A percentile compares a stretch with the other conserved stretches of the same genome.
These are phyloP conservation scores for Pleurostoma richardsiae DNA, from an alignment of 2,329 filamentous ascomycete genomes.

Conservation along the genomic window DNA sequence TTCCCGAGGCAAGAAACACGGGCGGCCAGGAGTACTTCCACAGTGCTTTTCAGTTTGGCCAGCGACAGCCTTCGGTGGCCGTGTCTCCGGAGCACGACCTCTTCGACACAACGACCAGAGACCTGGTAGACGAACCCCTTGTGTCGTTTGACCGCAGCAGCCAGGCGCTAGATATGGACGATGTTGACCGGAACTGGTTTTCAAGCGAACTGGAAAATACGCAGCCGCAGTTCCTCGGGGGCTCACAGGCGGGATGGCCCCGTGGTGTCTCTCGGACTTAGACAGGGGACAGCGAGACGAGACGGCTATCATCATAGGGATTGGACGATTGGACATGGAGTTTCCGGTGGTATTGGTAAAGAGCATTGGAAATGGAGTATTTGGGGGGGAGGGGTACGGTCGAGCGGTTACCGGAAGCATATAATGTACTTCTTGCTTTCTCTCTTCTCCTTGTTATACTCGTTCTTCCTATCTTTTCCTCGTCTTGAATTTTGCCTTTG, in stretches of 20 bases:
- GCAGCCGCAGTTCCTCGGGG: neutral
- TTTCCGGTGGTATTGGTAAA: too few relatives aligned
- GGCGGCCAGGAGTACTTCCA: neutral
- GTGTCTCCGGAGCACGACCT: neutral
- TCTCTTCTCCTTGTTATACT: too few relatives aligned
- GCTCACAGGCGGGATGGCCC: neutral
- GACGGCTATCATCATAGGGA: too few relatives aligned
- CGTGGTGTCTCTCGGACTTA: neutral
- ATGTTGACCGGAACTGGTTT: neutral
- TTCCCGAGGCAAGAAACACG: neutral
- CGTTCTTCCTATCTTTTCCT: too few relatives aligned
- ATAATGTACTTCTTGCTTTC: too few relatives aligned
- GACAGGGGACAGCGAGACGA: neutral
- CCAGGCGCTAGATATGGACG: neutral
- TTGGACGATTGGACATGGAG: too few relatives aligned
- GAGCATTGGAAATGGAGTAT: too few relatives aligned
- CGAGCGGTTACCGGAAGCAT: too few relatives aligned
- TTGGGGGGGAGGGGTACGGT: too few relatives aligned
- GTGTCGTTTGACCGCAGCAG: neutral
- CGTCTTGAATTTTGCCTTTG: too few relatives aligned
- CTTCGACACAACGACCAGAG: neutral
- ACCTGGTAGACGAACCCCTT: neutral
- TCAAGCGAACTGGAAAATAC: neutral
- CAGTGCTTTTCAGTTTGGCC: neutral
- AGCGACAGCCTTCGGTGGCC: neutral